Evolutionary conservation across 1,139 yeast genomes (phyloP), one percentile per base, ranked within the genome.

Genomic region (Citeromyces hawaiiensis): DNA sequence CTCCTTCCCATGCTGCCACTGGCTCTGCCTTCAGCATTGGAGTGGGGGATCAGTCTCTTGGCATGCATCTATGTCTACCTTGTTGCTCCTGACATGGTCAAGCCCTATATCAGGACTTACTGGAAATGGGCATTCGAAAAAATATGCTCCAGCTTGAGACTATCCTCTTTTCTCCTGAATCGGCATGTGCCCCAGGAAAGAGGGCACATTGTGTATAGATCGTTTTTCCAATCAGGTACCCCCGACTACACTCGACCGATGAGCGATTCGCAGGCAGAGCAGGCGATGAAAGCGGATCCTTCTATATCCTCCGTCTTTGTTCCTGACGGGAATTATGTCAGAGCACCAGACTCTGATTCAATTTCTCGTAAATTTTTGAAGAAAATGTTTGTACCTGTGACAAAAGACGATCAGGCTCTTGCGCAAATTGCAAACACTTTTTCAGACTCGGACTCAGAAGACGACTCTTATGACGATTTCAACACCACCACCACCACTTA

Each of bases 341-440:
- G 98, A 40, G 98, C 88, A 0, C 98, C 98, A 1, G 81, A 75
- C 43, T 72, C 73, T 45, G 96, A 87, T 52, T 76, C 78, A 8
- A 75, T 82, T 19, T 74, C 93, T 0, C 65, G 87, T 45, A 70
- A 66, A 37, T 74, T 68, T 47, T 70, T 80, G 31, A 76, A 72
- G 48, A 68, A 70, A 39, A 59, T 87, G 45, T 91, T 93, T 58
- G 79, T 83, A 4, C 74, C 85, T 0, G 97, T 91, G 2, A 82
- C 94, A 1, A 81, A 76, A 48, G 82, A 80, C 49, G 96, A 88
- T 55, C 67, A 69, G 42, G 65, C 83, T 16, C 57, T 79, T 19
- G 72, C 66, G 37, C 68, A 68, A 4, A 47, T 60, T 3, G 64
- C 64, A 37, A 54, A 52, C 5, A 42, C 41, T 2, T 41, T 42